Evolutionary conservation across 805 yeast species (phyloP).

Genomic region (Myxozyma kluyveri): DNA sequence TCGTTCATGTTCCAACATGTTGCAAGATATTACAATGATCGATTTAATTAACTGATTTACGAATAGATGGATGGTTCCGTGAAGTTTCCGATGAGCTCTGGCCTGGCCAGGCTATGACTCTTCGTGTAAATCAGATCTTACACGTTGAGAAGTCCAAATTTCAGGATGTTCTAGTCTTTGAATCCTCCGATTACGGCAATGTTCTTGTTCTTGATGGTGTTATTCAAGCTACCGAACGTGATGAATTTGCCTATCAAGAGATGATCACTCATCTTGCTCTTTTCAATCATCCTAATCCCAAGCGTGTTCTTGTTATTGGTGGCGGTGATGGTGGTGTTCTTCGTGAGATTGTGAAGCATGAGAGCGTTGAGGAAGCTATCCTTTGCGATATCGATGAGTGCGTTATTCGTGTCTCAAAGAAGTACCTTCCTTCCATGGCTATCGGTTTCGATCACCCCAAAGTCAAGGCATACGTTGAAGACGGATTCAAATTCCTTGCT

Average conservation of each 20-base stretch:
- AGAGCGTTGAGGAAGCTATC: constrained; percentile 79
- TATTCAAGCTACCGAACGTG: constrained; percentile 95
- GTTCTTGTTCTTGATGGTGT: constrained; percentile 93
- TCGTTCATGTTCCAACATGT: too few species aligned
- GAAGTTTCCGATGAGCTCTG: constrained; percentile 94
- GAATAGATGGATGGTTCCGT: constrained; percentile 95
- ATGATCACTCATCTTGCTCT: constrained; percentile 94
- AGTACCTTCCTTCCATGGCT: constrained; percentile 85
- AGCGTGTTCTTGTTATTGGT: constrained; percentile 89
- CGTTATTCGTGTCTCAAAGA: constrained; percentile 80
- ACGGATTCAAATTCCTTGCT: constrained; percentile 93
- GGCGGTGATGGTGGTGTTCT: constrained; percentile 99
- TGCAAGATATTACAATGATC: not conserved
- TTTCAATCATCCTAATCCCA: constrained; percentile 91
- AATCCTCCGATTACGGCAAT: constrained; percentile 90
- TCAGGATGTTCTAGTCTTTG: constrained; percentile 91
- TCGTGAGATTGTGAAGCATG: constrained; percentile 90
- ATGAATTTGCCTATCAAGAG: constrained; percentile 95
- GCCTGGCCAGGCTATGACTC: constrained; percentile 98
- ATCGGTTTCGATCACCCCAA: constrained; percentile 82
- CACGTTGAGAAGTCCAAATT: constrained; percentile 82
- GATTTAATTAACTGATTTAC: too few species aligned
- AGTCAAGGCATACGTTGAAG: constrained; percentile 87
- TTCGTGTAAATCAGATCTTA: constrained; percentile 80
- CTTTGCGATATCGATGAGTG: constrained; percentile 89